These are phyloP conservation scores for Pterocarpus macrocarpus DNA, from an alignment of 306 rosid species.

Conservation along the genomic window DNA sequence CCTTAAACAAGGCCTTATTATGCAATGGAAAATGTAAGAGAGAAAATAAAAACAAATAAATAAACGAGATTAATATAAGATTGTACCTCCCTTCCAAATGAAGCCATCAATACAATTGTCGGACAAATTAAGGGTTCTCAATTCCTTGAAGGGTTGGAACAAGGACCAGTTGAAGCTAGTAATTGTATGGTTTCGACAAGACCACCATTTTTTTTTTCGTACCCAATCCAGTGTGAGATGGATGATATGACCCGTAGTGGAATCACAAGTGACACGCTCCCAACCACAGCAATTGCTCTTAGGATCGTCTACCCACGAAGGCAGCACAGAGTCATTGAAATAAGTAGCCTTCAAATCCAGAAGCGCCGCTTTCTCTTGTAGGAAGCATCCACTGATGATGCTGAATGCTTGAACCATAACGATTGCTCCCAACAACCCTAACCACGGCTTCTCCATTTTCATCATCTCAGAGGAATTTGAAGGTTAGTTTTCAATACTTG, in stretches of 20 bases:
- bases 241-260: neutral
- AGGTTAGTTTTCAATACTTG: neutral
- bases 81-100: neutral
- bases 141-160: neutral
- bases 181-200: neutral
- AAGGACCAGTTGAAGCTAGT: constrained; percentile 18
- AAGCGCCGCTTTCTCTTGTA: neutral
- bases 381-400: neutral
- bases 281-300: constrained; percentile 7
- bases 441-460: neutral
- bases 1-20: too few relatives aligned
- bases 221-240: neutral
- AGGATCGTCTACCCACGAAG: constrained; percentile 2
- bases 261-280: constrained; percentile 1
- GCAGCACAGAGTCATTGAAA: neutral
- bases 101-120: neutral
- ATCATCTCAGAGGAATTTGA: neutral
- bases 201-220: too few relatives aligned
- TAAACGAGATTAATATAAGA: neutral
- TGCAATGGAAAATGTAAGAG: too few relatives aligned
- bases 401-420: neutral
- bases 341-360: constrained; percentile 6
- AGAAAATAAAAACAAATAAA: neutral
- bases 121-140: neutral
- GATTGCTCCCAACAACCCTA: neutral